Percentiles rank a stretch among this genome's conserved stretches.
These are phyloP conservation scores for Myochromella boudieri DNA, from an alignment of 768 basidiomycete species.

Conservation along the genomic window DNA sequence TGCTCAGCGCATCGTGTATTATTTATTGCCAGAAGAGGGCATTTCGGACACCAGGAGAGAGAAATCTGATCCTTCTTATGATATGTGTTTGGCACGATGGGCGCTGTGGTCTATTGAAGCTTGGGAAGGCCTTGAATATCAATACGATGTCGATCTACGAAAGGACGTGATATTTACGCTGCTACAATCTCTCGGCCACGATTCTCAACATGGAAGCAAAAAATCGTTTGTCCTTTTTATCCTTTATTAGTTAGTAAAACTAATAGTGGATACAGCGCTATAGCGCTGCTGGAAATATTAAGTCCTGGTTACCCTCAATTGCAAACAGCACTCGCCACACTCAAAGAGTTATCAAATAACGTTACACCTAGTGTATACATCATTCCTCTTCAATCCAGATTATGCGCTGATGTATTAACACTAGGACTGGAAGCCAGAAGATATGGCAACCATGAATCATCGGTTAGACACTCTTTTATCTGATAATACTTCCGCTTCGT, in stretches of 20 bases:
- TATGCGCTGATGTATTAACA: background rate
- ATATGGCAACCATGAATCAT: slow-evolving; percentile 55
- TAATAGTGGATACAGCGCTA: slow-evolving; percentile 21
- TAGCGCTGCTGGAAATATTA: slow-evolving; percentile 39
- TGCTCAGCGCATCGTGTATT: slow-evolving; percentile 41
- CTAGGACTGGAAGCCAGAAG: slow-evolving; percentile 51
- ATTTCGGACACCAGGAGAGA: slow-evolving; percentile 13
- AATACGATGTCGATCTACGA: slow-evolving; percentile 38
- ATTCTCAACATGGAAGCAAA: slow-evolving; percentile 19
- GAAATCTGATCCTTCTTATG: slow-evolving; percentile 44
- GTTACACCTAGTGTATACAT: slow-evolving; percentile 19
- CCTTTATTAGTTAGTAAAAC: slow-evolving; percentile 3
- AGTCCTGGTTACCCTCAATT: slow-evolving; percentile 36
- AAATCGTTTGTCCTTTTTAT: slow-evolving; percentile 30
- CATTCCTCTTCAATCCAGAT: too few species aligned
- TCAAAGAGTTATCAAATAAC: slow-evolving; percentile 18
- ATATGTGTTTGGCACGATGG: slow-evolving; percentile 69
- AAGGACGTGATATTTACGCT: slow-evolving; percentile 46
- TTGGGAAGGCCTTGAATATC: slow-evolving; percentile 30
- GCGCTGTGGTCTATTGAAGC: slow-evolving; percentile 55
- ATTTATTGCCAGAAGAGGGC: slow-evolving; percentile 23
- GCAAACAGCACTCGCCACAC: slow-evolving; percentile 22
- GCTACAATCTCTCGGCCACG: slow-evolving; percentile 48
- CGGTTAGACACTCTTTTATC: slow-evolving; percentile 43
- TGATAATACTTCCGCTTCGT: slow-evolving; percentile 10